These are phyloP conservation scores for Gossypium rotundifolium DNA, from an alignment of 345 rosid genomes.

Conservation along the genomic window DNA sequence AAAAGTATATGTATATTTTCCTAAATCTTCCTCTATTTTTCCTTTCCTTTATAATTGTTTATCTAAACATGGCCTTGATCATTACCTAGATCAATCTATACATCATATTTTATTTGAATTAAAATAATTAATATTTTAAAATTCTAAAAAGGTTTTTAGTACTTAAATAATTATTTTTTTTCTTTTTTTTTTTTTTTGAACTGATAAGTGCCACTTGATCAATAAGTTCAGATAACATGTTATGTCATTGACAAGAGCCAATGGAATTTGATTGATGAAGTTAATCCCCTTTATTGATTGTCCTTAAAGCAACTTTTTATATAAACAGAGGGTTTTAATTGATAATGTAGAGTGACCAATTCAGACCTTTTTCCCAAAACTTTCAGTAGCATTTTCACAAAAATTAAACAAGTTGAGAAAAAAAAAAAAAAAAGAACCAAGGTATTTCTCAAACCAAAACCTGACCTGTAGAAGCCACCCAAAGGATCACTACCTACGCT, in stretches of 20 bases:
- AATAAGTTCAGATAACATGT: neutral
- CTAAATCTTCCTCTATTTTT: neutral
- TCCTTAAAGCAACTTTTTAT: neutral
- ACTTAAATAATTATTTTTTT: neutral
- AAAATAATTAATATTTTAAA: neutral
- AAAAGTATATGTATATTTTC: neutral
- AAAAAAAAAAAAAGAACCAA: neutral
- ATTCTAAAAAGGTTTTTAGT: neutral
- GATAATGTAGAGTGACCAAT: neutral
- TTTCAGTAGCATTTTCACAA: neutral
- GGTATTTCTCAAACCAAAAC: neutral
- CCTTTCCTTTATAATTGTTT: neutral
- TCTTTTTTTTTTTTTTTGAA: neutral
- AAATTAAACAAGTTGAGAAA: neutral
- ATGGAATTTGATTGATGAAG: neutral
- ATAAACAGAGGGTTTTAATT: neutral
- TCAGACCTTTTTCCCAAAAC: neutral
- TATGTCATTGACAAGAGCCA: neutral
- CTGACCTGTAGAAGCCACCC: conserved; percentile 86
- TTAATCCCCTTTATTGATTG: neutral
- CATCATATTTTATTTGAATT: neutral
- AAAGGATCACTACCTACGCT: conserved; percentile 88
- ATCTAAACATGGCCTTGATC: neutral
- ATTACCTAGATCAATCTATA: neutral
- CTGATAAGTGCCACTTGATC: neutral